Evolutionary conservation across 805 yeast genomes (phyloP), one percentile per base, ranked within the genome.

Genomic region (Ogataea paradorogensis): DNA sequence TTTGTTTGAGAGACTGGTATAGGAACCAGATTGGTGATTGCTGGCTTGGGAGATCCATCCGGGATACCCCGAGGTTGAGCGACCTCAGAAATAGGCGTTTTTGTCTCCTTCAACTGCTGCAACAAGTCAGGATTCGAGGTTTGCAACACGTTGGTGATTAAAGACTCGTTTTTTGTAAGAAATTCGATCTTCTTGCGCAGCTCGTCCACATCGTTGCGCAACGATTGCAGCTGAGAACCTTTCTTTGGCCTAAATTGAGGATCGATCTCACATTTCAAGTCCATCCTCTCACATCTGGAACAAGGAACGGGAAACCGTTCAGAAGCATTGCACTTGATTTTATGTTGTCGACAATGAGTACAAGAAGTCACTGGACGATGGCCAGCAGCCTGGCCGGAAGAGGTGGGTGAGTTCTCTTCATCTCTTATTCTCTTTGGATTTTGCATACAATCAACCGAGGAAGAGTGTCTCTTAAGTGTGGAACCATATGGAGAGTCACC

Each of bases 281-380:
- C 82, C 85, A 85, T 83, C 55, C 84, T 72, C 38, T 78, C 82
- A 64, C 97, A 90, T 45, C 96, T 64, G 13, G 83, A 74, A 60
- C 97, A 90, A 0, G 96, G 84, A 6, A 70, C 67, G 0, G 96
- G 96, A 50, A 75, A 84, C 47, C 82, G 78, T 15, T 84, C 90
- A 3, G 87, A 76, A 1, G 97, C 97, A 58, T 90, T 87, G 63
- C 97, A 90, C 58, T 84, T 84, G 60, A 90, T 88, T 62, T 90
- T 90, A 61, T 89, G 96, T 58, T 90, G 96, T 36, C 97, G 77
- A 58, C 97, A 90, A 59, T 88, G 93, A 0, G 96, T 86, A 58
- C 97, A 90, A 3, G 95, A 84, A 0, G 95, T 87, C 1, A 89
- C 95, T 0, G 96, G 96, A 40, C 96, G 66, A 54, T 85, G 91